Conservation (phyloP, 352 stramenopile genomes). For the Globisporangium uncinulatum region DNA sequence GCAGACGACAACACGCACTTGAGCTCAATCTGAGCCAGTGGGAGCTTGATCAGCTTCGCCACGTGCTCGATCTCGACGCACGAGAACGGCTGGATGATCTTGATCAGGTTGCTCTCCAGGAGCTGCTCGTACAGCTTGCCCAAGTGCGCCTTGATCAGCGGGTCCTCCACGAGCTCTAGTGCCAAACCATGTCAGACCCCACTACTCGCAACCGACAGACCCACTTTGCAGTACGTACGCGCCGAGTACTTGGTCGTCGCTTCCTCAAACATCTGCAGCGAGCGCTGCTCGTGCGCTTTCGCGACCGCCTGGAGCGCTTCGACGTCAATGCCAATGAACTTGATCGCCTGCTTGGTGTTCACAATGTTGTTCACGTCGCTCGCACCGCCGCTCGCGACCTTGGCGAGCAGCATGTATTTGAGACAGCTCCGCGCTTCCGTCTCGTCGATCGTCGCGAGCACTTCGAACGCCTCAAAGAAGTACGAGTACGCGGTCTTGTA, state of each 20-base stretch:
- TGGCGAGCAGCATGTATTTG: slow-evolving; percentile 99
- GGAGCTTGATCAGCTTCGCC: slow-evolving; percentile 96
- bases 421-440: slow-evolving; percentile 81
- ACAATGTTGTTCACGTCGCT: slow-evolving; percentile 95
- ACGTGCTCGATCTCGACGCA: slow-evolving; percentile 97
- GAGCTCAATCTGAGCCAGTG: slow-evolving; percentile 74
- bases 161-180: slow-evolving; percentile 77
- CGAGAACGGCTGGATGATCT: slow-evolving; percentile 98
- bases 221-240: slow-evolving; percentile 24
- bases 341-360: slow-evolving; percentile 95
- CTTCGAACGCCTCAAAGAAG: slow-evolving; percentile 98
- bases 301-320: slow-evolving; percentile 96
- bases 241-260: slow-evolving; percentile 86
- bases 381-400: slow-evolving; percentile 89
- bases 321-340: slow-evolving; percentile 95
- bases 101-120: slow-evolving; percentile 98
- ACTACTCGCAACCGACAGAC: neutral
- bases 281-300: slow-evolving; percentile 92
- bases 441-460: slow-evolving; percentile 91
- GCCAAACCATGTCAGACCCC: neutral
- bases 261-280: slow-evolving; percentile 86
- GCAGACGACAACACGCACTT: slow-evolving; percentile 35
- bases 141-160: slow-evolving; percentile 93
- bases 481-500: slow-evolving; percentile 99
- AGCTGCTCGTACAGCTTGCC: slow-evolving; percentile 97